phyloP scores from a whole-genome alignment of 2,329 filamentous ascomycete genomes.

The Colletotrichum sp. region DNA sequence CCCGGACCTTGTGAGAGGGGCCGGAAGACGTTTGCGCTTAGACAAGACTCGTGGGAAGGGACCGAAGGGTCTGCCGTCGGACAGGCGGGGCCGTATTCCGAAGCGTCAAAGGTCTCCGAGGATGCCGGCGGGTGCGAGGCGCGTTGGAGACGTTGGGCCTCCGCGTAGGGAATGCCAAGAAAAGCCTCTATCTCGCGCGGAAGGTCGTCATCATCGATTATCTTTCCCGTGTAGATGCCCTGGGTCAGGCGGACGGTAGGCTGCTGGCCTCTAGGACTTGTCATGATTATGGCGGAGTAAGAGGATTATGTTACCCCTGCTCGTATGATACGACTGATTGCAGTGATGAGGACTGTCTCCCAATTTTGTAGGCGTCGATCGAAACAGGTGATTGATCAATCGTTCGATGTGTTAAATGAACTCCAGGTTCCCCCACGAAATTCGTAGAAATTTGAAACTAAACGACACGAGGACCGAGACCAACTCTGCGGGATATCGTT shows the following conservation, averaged over 20 bases:
- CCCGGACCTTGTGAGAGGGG: constrained; percentile 26
- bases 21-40: constrained; percentile 57
- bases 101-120: constrained; percentile 32
- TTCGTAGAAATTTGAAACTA: neutral
- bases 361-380: neutral
- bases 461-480: neutral
- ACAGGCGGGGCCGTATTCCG: constrained; percentile 41
- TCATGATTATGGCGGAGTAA: neutral
- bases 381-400: neutral
- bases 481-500: constrained; percentile 7
- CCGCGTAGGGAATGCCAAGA: constrained; percentile 54
- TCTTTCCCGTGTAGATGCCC: constrained; percentile 43
- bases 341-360: neutral
- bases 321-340: neutral
- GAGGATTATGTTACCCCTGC: neutral
- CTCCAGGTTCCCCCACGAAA: neutral
- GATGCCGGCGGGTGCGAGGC: constrained; percentile 36
- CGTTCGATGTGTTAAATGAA: neutral
- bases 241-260: constrained; percentile 33
- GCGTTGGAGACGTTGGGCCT: constrained; percentile 47
- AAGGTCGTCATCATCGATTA: constrained; percentile 31
- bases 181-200: constrained; percentile 51
- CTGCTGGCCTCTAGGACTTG: neutral
- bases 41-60: constrained; percentile 53
- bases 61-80: constrained; percentile 31